phyloP scores from a whole-genome alignment of 2,329 filamentous ascomycete species.

The Lachnellula suecica region DNA sequence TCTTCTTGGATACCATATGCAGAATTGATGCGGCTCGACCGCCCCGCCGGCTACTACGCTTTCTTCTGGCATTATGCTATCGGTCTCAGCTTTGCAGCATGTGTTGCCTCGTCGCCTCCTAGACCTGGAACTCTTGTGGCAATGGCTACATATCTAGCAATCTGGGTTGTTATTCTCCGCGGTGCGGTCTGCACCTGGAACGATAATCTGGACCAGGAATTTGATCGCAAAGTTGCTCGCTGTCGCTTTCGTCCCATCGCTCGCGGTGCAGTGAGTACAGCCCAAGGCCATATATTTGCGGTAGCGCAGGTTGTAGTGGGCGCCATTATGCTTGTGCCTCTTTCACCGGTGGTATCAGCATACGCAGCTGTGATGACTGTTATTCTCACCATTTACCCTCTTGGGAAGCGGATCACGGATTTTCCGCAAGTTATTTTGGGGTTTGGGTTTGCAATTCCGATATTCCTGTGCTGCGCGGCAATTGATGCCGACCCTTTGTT shows the following conservation, averaged over 20 bases:
- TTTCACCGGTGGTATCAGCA: background rate
- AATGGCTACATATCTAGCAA: background rate
- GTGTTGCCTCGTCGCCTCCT: background rate
- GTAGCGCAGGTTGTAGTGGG: background rate
- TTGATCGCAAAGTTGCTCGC: constrained; percentile 7
- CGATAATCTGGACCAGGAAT: constrained; percentile 5
- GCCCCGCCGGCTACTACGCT: constrained; percentile 76
- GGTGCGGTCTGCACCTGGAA: constrained; percentile 4
- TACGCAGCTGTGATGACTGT: background rate
- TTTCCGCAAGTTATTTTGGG: constrained; percentile 12
- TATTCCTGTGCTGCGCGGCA: constrained; percentile 1
- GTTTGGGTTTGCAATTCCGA: background rate
- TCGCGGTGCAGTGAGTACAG: constrained; percentile 1
- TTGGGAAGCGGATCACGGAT: constrained; percentile 4
- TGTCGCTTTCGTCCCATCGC: constrained; percentile 2
- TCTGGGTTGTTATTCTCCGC: background rate
- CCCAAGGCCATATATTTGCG: background rate
- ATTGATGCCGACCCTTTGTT: constrained; percentile 3
- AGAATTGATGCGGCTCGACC: constrained; percentile 76
- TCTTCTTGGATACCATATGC: constrained; percentile 73
- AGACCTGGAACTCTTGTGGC: background rate
- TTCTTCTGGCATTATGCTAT: constrained; percentile 70
- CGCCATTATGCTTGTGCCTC: background rate
- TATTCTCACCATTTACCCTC: constrained; percentile 3
- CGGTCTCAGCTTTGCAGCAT: background rate